Percentiles rank a stretch among this genome's conserved stretches.
These are phyloP conservation scores for Triticum turgidum DNA, from an alignment of 176 grass and related monocot species.

Conservation along the genomic window DNA sequence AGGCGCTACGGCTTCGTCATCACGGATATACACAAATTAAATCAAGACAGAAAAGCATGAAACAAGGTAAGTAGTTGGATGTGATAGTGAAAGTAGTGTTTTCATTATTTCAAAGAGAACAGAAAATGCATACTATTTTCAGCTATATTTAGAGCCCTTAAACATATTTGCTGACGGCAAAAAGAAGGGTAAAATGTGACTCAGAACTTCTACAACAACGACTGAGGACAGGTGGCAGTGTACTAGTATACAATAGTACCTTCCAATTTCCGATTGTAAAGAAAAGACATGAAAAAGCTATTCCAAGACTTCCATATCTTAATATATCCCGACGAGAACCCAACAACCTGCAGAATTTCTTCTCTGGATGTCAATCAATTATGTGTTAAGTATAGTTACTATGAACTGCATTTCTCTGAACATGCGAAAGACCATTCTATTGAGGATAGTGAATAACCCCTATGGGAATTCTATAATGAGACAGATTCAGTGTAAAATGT, in stretches of 20 bases:
- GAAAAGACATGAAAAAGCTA: constrained; percentile 72
- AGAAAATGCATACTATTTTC: not conserved
- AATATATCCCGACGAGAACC: constrained; percentile 81
- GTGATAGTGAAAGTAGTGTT: not conserved
- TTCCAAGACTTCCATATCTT: constrained; percentile 87
- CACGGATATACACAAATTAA: not conserved
- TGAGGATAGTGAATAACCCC: constrained; percentile 1
- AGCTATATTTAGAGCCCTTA: not conserved
- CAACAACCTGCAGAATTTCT: constrained; percentile 60
- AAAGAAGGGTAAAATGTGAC: not conserved
- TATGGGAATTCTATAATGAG: not conserved
- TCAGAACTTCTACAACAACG: not conserved
- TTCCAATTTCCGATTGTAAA: constrained; percentile 84
- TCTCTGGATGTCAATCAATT: constrained; percentile 42
- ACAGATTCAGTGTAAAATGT: constrained; percentile 16
- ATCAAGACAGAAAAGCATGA: not conserved
- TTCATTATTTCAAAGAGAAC: not conserved
- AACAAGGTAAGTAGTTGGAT: not conserved
- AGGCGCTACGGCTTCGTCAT: not conserved
- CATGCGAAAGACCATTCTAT: not conserved
- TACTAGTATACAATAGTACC: constrained; percentile 47
- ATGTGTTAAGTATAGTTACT: constrained; percentile 14
- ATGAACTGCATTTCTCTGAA: constrained; percentile 9
- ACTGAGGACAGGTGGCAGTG: not conserved
- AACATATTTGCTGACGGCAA: not conserved